These are phyloP conservation scores for Hylodesmum podocarpum DNA, from an alignment of 306 rosid species.

Conservation along the genomic window DNA sequence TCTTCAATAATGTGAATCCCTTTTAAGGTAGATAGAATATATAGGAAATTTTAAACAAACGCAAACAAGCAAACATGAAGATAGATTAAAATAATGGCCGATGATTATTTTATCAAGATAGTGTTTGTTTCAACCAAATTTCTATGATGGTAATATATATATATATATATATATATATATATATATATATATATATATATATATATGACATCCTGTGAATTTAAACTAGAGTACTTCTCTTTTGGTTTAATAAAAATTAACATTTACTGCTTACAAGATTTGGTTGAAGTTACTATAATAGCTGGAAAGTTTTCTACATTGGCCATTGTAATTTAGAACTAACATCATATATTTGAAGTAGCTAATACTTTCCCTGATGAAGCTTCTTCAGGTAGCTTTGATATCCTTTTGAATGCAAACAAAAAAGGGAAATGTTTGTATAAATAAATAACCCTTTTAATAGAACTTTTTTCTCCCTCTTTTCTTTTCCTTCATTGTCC, in stretches of 20 bases:
- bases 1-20: background rate
- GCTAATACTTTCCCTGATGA: background rate
- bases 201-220: conserved; percentile 1
- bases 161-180: no score
- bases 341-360: background rate
- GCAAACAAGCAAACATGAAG: background rate
- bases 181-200: no score
- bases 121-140: no score
- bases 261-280: conserved; percentile 26
- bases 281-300: background rate
- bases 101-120: no score
- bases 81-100: background rate
- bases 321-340: background rate
- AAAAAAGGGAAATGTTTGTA: conserved; percentile 16
- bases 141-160: no score
- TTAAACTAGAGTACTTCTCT: background rate
- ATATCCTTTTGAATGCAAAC: background rate
- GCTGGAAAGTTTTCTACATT: background rate
- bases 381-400: background rate
- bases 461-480: conserved; percentile 35
- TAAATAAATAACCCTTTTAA: background rate
- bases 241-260: background rate
- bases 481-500: conserved; percentile 49
- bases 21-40: background rate
- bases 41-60: no score